Evolutionary conservation across 2,329 filamentous ascomycete genomes (phyloP), one percentile per base, ranked within the genome.

Genomic region (Aaosphaeria pasadenensis): DNA sequence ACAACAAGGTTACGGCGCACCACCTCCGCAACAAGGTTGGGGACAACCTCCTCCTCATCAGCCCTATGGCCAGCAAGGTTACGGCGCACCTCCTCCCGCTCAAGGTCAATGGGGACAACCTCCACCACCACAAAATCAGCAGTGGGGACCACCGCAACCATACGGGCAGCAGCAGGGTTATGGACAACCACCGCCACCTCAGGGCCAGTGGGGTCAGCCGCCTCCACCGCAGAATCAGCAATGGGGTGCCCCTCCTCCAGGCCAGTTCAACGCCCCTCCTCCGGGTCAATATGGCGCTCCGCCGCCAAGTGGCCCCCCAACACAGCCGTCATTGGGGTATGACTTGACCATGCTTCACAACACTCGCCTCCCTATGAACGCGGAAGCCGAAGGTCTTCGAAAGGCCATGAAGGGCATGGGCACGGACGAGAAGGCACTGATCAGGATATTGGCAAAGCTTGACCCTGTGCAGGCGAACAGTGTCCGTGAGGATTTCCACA

Each of bases 341-440:
- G 83, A 84, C 3, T 79, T 86, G 0, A 82, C 83, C 9, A 87
- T 88, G 60, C 60, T 59, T 5, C 63, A 60, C 11, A 75, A 82
- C 41, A 9, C 7, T 36, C 33, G 33, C 33, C 75, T 79, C 13
- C 85, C 95, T 54, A 86, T 83, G 42, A 78, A 74, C 3, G 73
- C 76, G 9, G 85, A 94, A 58, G 87, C 89, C 0, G 82, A 90
- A 48, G 81, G 77, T 4, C 75, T 95, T 24, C 83, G 89, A 45
- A 81, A 81, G 57, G 89, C 92, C 2, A 96, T 96, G 90, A 96
- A 95, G 71, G 91, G 91, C 0, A 89, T 96, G 53, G 92, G 91
- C 32, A 96, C 91, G 0, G 84, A 97, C 61, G 91, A 96, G 69
- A 86, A 84, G 60, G 71, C 80, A 0, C 74, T 97, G 11, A 91